These are phyloP conservation scores for Candida anutae DNA, from an alignment of 1,139 yeast genomes.

Conservation along the genomic window DNA sequence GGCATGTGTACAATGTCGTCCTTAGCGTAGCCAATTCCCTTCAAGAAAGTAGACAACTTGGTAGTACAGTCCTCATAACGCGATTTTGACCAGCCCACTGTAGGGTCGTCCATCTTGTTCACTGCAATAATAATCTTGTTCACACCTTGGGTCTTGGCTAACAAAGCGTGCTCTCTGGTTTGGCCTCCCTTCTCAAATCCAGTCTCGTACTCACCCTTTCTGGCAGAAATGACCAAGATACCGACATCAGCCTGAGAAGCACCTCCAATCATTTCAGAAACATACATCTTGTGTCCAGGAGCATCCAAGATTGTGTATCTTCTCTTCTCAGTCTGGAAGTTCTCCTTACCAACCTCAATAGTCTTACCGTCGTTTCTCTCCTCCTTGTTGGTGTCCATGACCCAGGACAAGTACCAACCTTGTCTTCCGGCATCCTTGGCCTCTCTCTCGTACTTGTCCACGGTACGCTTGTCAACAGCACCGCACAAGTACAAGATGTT, in stretches of 20 bases:
- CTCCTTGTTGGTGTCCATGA: constrained; percentile 98
- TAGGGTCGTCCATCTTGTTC: constrained; percentile 98
- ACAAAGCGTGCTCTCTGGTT: constrained; percentile 95
- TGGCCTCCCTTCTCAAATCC: constrained; percentile 99
- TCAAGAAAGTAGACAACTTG: constrained; percentile 69
- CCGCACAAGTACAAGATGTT: constrained; percentile 88
- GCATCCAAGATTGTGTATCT: constrained; percentile 97
- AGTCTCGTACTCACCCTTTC: constrained; percentile 99
- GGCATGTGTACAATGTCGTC: constrained; percentile 91
- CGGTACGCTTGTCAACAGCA: constrained; percentile 98
- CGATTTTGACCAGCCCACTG: constrained; percentile 92
- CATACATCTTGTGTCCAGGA: constrained; percentile 98
- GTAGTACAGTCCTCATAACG: constrained; percentile 93
- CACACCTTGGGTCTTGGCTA: constrained; percentile 98
- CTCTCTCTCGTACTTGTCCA: constrained; percentile 95
- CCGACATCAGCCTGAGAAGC: constrained; percentile 99
- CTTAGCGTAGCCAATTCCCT: constrained; percentile 84
- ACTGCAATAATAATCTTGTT: constrained; percentile 88
- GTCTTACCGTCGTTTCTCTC: constrained; percentile 99
- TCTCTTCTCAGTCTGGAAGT: constrained; percentile 94
- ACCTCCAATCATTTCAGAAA: constrained; percentile 99
- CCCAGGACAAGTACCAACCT: constrained; percentile 99
- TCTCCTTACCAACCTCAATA: constrained; percentile 96
- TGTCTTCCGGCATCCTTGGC: constrained; percentile 99
- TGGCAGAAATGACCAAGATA: constrained; percentile 90